A percentile compares a stretch with the other conserved stretches of the same genome.
Conservation (phyloP, 257 asterid genomes). For the Fraxinus quadrangulata region DNA sequence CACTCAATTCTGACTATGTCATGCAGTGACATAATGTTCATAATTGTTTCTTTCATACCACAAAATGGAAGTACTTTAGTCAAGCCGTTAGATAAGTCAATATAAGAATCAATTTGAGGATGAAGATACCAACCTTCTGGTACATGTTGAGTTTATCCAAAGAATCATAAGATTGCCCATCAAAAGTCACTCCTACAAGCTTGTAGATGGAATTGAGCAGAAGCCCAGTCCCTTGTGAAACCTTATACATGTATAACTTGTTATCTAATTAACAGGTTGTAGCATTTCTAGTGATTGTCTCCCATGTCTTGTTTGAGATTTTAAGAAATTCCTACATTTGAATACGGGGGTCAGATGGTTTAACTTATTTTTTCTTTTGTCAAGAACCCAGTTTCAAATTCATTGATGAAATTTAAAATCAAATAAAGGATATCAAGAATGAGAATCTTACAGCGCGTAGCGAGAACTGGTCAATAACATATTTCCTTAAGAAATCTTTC, state of each 20-base stretch:
- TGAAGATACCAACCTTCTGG: slow-evolving; percentile 42
- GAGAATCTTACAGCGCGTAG: slow-evolving; percentile 42
- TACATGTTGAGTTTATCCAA: slow-evolving; percentile 25
- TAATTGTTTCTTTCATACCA: no score
- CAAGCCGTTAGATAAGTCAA: no score
- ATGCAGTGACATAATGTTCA: no score
- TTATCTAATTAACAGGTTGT: slow-evolving; percentile 45
- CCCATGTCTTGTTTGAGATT: no score
- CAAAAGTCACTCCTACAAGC: slow-evolving; percentile 47
- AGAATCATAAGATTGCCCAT: slow-evolving; percentile 40
- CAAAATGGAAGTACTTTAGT: no score
- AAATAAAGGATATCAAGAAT: not conserved
- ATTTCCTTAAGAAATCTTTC: no score
- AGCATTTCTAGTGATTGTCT: no score
- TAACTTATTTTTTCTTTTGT: not conserved
- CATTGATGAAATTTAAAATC: not conserved
- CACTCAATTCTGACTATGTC: no score
- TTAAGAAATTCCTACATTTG: slow-evolving; percentile 40
- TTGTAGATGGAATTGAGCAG: slow-evolving; percentile 45
- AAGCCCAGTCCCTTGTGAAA: slow-evolving; percentile 35
- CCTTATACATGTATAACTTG: slow-evolving; percentile 40
- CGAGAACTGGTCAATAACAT: no score
- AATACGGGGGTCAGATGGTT: slow-evolving; percentile 8
- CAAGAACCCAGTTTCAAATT: not conserved
- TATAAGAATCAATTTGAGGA: not conserved